Evolutionary conservation across 1,284 basidiomycete species (phyloP).

Genomic region (Dichomitus squalens): DNA sequence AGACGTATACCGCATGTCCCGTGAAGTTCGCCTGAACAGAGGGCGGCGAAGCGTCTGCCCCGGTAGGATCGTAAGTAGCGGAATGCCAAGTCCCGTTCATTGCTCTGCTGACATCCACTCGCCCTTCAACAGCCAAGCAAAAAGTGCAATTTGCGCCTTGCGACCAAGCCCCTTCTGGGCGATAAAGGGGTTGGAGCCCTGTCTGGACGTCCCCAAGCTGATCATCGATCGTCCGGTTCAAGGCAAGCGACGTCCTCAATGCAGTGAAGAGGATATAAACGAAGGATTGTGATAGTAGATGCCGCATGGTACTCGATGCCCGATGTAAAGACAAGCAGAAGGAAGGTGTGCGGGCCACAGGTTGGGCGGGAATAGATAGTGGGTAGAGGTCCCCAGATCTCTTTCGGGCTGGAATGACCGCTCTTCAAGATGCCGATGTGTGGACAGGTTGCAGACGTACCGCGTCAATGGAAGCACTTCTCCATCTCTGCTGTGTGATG

Average conservation of each 20-base stretch:
- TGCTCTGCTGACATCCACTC: neutral
- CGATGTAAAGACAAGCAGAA: neutral
- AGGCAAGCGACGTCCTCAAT: neutral
- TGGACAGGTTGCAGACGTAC: neutral
- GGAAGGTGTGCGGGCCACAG: neutral
- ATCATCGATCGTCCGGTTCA: slow-evolving; percentile 14
- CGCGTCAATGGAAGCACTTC: neutral
- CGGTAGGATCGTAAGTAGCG: neutral
- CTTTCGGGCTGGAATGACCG: no score
- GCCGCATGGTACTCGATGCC: neutral
- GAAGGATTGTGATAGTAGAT: neutral
- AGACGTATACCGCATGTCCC: slow-evolving; percentile 7
- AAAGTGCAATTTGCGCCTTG: slow-evolving; percentile 5
- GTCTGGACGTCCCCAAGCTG: slow-evolving; percentile 4
- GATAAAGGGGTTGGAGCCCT: slow-evolving; percentile 1
- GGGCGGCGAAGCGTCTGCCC: neutral
- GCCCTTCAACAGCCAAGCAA: neutral
- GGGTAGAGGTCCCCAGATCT: no score
- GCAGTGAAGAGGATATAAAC: neutral
- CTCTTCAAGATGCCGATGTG: no score
- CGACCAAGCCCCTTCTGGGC: slow-evolving; percentile 1
- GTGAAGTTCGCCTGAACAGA: neutral
- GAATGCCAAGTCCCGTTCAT: slow-evolving; percentile 3
- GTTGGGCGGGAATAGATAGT: neutral
- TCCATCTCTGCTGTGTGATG: neutral